Conservation (phyloP, 1,284 basidiomycete genomes). For the Uromyces viciae-fabae region DNA sequence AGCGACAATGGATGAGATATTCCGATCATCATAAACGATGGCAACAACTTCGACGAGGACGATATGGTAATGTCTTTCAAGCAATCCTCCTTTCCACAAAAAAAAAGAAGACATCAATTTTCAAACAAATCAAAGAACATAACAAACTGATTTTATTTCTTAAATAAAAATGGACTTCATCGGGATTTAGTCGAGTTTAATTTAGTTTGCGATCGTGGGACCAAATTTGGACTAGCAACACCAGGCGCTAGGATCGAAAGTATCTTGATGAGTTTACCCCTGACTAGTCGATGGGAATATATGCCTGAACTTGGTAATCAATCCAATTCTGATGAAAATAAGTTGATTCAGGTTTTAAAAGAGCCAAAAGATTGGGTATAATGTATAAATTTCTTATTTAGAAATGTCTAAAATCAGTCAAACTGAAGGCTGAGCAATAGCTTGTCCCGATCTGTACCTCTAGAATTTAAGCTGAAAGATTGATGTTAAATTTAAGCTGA, state of each 20-base stretch:
- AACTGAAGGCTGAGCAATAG: too few relatives aligned
- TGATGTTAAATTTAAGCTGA: too few relatives aligned
- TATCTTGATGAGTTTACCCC: constrained; percentile 66
- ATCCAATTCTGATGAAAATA: constrained; percentile 67
- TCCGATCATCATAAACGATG: constrained; percentile 70
- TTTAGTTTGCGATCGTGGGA: constrained; percentile 70
- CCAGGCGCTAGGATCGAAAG: constrained; percentile 88
- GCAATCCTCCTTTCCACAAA: background rate
- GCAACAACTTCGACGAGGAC: constrained; percentile 74
- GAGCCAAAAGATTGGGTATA: constrained; percentile 69
- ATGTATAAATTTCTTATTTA: too few relatives aligned
- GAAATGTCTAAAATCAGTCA: too few relatives aligned
- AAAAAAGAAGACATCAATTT: constrained; percentile 60
- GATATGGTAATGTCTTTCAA: constrained; percentile 54
- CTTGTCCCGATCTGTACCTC: too few relatives aligned
- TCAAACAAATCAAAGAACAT: constrained; percentile 83
- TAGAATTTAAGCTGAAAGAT: too few relatives aligned
- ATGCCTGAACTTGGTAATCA: constrained; percentile 64
- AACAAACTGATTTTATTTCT: background rate
- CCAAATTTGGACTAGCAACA: constrained; percentile 76
- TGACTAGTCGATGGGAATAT: constrained; percentile 90
- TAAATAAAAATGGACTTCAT: constrained; percentile 58
- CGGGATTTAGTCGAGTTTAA: constrained; percentile 95
- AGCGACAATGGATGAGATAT: constrained; percentile 61
- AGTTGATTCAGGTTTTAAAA: constrained; percentile 67